Evolutionary conservation across 2,329 filamentous ascomycete species (phyloP), one percentile per base, ranked within the genome.

Genomic region (Hyphodiscus sp.): DNA sequence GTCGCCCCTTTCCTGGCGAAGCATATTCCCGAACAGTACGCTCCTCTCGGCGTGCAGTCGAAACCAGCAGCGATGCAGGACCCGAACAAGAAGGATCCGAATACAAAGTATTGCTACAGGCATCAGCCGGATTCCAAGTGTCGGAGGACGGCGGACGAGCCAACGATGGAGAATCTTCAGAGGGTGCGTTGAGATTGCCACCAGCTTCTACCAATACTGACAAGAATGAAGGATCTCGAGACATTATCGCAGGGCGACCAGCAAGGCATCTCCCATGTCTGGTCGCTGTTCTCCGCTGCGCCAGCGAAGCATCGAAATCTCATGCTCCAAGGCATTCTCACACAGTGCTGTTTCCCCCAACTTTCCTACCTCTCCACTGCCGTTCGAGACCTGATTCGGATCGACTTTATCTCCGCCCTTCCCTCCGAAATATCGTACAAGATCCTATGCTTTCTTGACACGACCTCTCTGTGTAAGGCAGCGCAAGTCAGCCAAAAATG

Each of bases 341-440:
- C 92, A 0, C 91, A 97, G 70, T 97, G 92, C 71, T 99, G 94
- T 73, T 97, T 99, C 67, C 92, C 94, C 1, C 94, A 99, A 67
- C 82, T 99, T 7, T 97, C 94, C 30, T 91, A 89, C 61, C 86
- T 99, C 53, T 94, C 92, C 1, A 85, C 89, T 57, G 89, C 91
- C 61, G 89, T 99, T 45, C 87, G 90, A 58, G 91, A 97, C 61
- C 86, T 97, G 58, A 91, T 99, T 66, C 94, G 95, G 70, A 97
- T 99, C 73, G 94, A 99, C 73, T 99, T 97, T 68, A 76, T 99
- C 48, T 83, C 87, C 33, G 91, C 92, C 7, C 78, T 99, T 0
- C 94, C 94, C 5, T 80, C 86, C 42, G 94, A 99, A 72, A 80
- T 99, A 30, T 89, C 91, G 18, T 94, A 95, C 73, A 95, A 95